Evolutionary conservation across 129 eudicot species (phyloP).

Genomic region (Lactuca saligna): DNA sequence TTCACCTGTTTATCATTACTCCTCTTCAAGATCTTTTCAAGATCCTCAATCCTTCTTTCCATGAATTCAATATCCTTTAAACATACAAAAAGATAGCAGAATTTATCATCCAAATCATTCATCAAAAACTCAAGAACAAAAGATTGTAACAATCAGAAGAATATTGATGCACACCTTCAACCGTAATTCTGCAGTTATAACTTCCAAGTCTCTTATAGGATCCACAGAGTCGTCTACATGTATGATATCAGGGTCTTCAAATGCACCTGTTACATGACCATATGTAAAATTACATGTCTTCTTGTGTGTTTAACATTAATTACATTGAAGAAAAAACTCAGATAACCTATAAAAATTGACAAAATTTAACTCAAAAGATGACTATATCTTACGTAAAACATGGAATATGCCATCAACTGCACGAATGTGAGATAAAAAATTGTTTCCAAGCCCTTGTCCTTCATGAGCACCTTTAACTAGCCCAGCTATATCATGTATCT

Average conservation of each 20-base stretch:
- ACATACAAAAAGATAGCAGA: slow-evolving; percentile 3
- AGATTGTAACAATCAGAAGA: neutral
- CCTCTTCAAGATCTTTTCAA: slow-evolving; percentile 98
- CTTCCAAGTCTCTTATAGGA: slow-evolving; percentile 93
- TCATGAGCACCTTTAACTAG: slow-evolving; percentile 96
- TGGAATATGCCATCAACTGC: slow-evolving; percentile 99
- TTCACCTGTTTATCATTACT: slow-evolving; percentile 96
- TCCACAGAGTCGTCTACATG: slow-evolving; percentile 95
- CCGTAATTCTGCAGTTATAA: slow-evolving; percentile 73
- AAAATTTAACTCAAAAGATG: neutral
- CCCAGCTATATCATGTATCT: slow-evolving; percentile 98
- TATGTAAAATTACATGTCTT: neutral
- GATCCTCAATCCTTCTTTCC: slow-evolving; percentile 80
- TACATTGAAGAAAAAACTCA: neutral
- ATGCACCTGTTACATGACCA: slow-evolving; percentile 56
- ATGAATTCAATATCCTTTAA: slow-evolving; percentile 90
- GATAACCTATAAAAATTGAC: neutral
- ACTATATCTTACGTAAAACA: slow-evolving; percentile 79
- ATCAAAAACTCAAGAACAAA: neutral
- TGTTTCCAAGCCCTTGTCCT: slow-evolving; percentile 99
- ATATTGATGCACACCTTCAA: slow-evolving; percentile 61
- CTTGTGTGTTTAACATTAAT: neutral
- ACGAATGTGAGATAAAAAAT: slow-evolving; percentile 94
- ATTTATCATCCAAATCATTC: slow-evolving; percentile 1
- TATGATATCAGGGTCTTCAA: slow-evolving; percentile 91